A percentile compares a stretch with the other conserved stretches of the same genome.
Conservation (phyloP, 2,329 filamentous ascomycete species). For the Zasmidium citrigriseum region DNA sequence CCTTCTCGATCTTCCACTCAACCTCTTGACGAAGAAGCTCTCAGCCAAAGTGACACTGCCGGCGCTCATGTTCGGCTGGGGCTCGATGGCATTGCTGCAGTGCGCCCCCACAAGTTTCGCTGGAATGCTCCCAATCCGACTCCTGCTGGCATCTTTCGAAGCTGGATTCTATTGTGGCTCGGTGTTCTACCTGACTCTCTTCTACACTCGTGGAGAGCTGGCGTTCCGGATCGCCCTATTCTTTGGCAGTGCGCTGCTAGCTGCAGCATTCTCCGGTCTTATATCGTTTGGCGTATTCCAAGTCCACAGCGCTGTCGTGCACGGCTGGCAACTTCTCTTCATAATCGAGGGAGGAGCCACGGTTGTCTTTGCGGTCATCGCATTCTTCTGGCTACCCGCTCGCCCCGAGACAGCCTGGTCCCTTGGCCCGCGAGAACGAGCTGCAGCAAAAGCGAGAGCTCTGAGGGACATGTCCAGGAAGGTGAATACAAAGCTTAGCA, state of each 20-base stretch:
- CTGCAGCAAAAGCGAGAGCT: neutral
- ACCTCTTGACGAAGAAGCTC: constrained; percentile 50
- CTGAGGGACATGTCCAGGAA: neutral
- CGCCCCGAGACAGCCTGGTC: neutral
- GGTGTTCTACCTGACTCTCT: constrained; percentile 57
- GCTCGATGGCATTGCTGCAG: constrained; percentile 50
- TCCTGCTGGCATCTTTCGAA: constrained; percentile 52
- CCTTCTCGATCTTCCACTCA: constrained; percentile 52
- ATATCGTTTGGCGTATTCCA: constrained; percentile 50
- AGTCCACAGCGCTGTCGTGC: constrained; percentile 48
- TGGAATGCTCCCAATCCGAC: constrained; percentile 51
- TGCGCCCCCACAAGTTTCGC: constrained; percentile 52
- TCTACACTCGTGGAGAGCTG: constrained; percentile 46
- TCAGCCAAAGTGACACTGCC: constrained; percentile 47
- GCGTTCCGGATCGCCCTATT: constrained; percentile 49
- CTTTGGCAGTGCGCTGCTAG: constrained; percentile 45
- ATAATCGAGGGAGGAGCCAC: constrained; percentile 45
- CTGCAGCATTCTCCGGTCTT: constrained; percentile 43
- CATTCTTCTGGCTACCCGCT: constrained; percentile 36
- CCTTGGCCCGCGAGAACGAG: neutral
- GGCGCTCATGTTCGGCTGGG: constrained; percentile 51
- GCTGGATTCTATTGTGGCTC: constrained; percentile 58
- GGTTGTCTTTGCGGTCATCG: constrained; percentile 32
- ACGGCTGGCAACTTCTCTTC: constrained; percentile 50
- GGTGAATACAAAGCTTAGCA: neutral